Conservation (phyloP, 169 alveolate genomes). For the Blepharisma undulans region DNA sequence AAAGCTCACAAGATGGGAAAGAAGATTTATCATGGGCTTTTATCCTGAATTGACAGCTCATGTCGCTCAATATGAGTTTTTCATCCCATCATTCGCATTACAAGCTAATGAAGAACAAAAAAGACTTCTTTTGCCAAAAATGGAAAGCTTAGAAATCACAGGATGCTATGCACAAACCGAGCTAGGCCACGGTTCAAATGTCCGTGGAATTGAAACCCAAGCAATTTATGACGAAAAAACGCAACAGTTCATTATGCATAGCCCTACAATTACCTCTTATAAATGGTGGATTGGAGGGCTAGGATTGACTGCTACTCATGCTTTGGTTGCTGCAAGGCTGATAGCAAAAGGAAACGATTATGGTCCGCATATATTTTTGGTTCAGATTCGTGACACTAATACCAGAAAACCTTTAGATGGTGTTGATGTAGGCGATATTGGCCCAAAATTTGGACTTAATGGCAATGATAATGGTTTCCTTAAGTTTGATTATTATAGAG, state of each 20-base stretch:
- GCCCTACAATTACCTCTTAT: slow-evolving; percentile 68
- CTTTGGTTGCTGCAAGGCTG: slow-evolving; percentile 81
- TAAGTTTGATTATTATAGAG: slow-evolving; percentile 46
- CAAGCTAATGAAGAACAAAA: slow-evolving; percentile 23
- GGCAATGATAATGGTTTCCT: slow-evolving; percentile 60
- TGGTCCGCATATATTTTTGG: slow-evolving; percentile 29
- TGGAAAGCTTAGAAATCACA: not conserved
- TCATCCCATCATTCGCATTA: not conserved
- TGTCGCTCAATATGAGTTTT: not conserved
- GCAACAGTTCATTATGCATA: slow-evolving; percentile 68
- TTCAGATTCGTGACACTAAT: slow-evolving; percentile 13
- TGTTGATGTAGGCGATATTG: slow-evolving; percentile 56
- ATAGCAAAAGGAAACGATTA: slow-evolving; percentile 5
- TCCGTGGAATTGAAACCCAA: slow-evolving; percentile 73
- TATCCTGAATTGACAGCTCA: slow-evolving; percentile 15
- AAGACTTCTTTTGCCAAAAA: not conserved
- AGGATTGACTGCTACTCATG: slow-evolving; percentile 71
- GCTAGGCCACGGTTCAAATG: slow-evolving; percentile 86
- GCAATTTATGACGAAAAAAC: slow-evolving; percentile 76
- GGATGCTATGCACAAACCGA: slow-evolving; percentile 86
- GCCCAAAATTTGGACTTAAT: slow-evolving; percentile 49
- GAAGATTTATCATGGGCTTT: not conserved
- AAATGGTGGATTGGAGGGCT: slow-evolving; percentile 85
- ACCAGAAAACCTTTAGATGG: slow-evolving; percentile 46
- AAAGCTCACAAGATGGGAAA: not conserved